Evolutionary conservation across 2,329 filamentous ascomycete species (phyloP).

Genomic region (Phialocephala sp.): DNA sequence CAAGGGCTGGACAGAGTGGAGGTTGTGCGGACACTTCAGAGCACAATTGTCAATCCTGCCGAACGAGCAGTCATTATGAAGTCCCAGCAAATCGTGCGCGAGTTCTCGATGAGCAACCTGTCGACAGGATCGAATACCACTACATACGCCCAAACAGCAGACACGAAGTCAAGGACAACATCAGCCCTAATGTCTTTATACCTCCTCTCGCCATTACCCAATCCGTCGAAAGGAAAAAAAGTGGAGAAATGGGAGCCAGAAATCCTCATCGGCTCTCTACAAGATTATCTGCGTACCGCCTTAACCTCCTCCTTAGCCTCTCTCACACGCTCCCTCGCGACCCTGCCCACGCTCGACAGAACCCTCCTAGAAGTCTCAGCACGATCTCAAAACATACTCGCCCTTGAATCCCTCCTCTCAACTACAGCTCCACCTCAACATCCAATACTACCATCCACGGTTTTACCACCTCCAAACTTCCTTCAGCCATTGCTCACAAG

Average conservation of each 20-base stretch:
- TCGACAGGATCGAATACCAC: slow-evolving; percentile 51
- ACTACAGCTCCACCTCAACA: slow-evolving; percentile 71
- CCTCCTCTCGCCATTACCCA: slow-evolving; percentile 73
- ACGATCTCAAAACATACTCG: slow-evolving; percentile 90
- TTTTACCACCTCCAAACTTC: slow-evolving; percentile 53
- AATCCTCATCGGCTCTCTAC: slow-evolving; percentile 76
- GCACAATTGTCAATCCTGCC: slow-evolving; percentile 70
- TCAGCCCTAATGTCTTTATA: slow-evolving; percentile 81
- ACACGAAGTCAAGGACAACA: slow-evolving; percentile 73
- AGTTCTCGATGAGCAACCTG: slow-evolving; percentile 76
- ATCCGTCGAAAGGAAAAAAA: slow-evolving; percentile 54
- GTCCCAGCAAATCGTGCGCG: slow-evolving; percentile 79
- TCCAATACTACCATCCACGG: slow-evolving; percentile 58
- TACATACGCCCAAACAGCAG: slow-evolving; percentile 72
- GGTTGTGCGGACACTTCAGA: slow-evolving; percentile 72
- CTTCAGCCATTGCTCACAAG: slow-evolving; percentile 74
- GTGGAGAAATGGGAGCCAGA: slow-evolving; percentile 61
- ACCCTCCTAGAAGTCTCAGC: slow-evolving; percentile 81
- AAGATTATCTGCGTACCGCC: slow-evolving; percentile 81
- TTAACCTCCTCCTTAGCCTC: slow-evolving; percentile 79
- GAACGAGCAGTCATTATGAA: slow-evolving; percentile 76
- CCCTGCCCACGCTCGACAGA: slow-evolving; percentile 81
- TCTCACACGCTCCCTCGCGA: slow-evolving; percentile 76
- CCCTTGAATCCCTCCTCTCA: slow-evolving; percentile 78
- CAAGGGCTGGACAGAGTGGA: slow-evolving; percentile 76